Evolutionary conservation across 257 asterid species (phyloP).

Genomic region (Mitragyna speciosa): DNA sequence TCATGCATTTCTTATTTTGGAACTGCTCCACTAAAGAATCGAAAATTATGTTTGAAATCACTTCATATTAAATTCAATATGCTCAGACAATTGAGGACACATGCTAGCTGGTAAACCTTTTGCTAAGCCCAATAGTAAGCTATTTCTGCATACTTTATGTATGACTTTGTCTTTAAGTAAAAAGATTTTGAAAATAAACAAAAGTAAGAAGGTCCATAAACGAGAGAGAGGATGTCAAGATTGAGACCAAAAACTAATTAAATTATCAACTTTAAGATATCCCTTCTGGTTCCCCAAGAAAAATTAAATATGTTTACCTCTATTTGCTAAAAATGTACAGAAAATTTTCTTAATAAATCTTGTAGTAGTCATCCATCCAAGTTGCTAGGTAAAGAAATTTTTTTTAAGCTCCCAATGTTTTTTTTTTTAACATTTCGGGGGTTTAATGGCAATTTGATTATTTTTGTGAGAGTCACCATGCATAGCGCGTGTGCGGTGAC

Average conservation of each 20-base stretch:
- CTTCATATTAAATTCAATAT: neutral
- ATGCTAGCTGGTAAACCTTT: neutral
- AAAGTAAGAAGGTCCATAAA: slow-evolving; percentile 1
- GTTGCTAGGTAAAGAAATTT: neutral
- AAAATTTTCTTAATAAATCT: neutral
- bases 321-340: neutral
- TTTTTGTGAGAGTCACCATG: no score
- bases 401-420: no score
- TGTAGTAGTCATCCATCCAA: slow-evolving; percentile 12
- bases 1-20: no score
- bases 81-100: neutral
- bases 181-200: neutral
- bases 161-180: neutral
- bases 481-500: no score
- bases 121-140: neutral
- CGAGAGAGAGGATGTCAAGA: neutral
- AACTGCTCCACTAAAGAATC: neutral
- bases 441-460: no score
- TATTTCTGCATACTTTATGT: neutral
- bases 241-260: neutral
- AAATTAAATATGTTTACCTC: neutral
- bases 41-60: neutral
- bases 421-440: no score
- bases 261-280: neutral
- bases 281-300: neutral